Evolutionary conservation across 2,329 filamentous ascomycete species (phyloP).

Genomic region (Graphilbum fragrans): DNA sequence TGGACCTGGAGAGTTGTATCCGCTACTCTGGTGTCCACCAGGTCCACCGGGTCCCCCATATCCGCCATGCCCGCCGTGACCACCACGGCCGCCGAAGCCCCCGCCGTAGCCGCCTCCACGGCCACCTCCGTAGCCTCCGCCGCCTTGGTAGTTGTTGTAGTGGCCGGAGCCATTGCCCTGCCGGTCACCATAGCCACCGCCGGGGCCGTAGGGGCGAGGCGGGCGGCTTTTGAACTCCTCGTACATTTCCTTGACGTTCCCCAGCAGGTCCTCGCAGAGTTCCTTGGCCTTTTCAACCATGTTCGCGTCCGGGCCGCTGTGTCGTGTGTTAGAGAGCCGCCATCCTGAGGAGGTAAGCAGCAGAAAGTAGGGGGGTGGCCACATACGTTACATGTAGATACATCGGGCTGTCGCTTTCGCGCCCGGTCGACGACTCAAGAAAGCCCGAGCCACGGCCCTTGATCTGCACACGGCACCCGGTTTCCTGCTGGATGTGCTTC

Average conservation of each 20-base stretch:
- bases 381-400: slow-evolving; percentile 88
- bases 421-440: slow-evolving; percentile 76
- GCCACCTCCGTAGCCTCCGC: slow-evolving; percentile 22
- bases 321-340: not conserved
- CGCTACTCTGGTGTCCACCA: slow-evolving; percentile 15
- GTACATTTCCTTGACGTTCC: slow-evolving; percentile 80
- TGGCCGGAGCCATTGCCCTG: slow-evolving; percentile 21
- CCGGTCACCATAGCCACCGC: slow-evolving; percentile 31
- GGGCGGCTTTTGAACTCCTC: slow-evolving; percentile 80
- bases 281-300: slow-evolving; percentile 82
- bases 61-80: not conserved
- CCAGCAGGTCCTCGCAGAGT: slow-evolving; percentile 77
- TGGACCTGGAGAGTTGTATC: slow-evolving; percentile 27
- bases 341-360: not conserved
- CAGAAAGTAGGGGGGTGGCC: not conserved
- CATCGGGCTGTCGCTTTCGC: slow-evolving; percentile 92
- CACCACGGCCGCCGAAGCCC: slow-evolving; percentile 13
- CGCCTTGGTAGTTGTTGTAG: slow-evolving; percentile 12
- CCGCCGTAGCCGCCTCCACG: slow-evolving; percentile 27
- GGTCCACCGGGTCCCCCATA: not conserved
- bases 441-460: slow-evolving; percentile 94
- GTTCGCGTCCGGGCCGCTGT: slow-evolving; percentile 70
- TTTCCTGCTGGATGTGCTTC: slow-evolving; percentile 95
- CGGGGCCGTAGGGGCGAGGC: slow-evolving; percentile 46
- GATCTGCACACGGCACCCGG: slow-evolving; percentile 91